Base-by-base conservation (phyloP, 176 grass and related monocot genomes). In the Lolium perenne region DNA sequence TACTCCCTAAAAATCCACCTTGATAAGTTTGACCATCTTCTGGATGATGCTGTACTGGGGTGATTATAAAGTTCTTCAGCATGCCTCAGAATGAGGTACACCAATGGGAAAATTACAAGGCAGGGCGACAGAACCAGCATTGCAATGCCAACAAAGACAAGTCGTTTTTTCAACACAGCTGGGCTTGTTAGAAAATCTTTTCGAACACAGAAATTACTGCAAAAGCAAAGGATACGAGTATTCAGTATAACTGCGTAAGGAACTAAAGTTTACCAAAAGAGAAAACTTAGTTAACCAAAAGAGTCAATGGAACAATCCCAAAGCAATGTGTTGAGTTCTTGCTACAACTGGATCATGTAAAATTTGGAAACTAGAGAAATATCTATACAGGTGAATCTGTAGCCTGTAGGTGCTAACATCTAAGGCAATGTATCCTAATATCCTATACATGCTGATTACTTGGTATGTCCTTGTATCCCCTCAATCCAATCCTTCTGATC, bases 1-100 rank as follows among this genome's bases (percentile, higher is more conserved):
- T 96, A 96, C 61, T 99, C 97, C 84, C 97, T 92, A 53, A 99
- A 92, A 84, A 94, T 99, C 97, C 97, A 99, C 63, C 93, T 94
- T 26, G 97, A 92, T 71, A 99, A 89, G 82, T 94, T 99, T 79
- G 97, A 99, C 97, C 97, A 99, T 68, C 97, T 88, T 76, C 97
- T 88, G 84, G 97, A 99, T 61, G 97, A 99, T 21, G 97, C 97
- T 80, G 90, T 96, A 63, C 94, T 94, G 7, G 97, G 97, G 72
- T 99, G 90, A 87, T 99, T 92, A 72, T 99, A 99, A 76, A 99
- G 91, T 81, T 97, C 94, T 77, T 99, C 97, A 16, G 94, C 97
- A 70, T 99, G 94, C 66, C 92, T 94, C 63, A 99, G 82, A 78
- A 99, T 93, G 67, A 97, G 90, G 80, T 99, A 96, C 43, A 99